Evolutionary conservation across 805 yeast species (phyloP).

Genomic region (Wickerhamomyces hampshirensis): DNA sequence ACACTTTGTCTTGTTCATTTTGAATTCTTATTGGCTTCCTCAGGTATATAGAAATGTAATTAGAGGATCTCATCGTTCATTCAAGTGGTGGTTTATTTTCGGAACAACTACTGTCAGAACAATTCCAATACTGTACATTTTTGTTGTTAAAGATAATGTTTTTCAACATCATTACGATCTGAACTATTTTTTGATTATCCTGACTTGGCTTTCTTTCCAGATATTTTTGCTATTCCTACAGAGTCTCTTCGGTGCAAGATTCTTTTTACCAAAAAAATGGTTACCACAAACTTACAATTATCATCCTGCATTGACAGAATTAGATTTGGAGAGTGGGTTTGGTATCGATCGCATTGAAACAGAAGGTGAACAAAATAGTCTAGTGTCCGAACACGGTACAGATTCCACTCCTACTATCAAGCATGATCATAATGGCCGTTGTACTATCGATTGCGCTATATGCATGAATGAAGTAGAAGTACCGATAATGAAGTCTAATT

Average conservation of each 20-base stretch:
- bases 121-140: conserved; percentile 61
- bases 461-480: conserved; percentile 80
- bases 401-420: conserved; percentile 24
- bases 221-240: conserved; percentile 56
- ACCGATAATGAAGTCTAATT: conserved; percentile 34
- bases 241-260: conserved; percentile 69
- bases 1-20: conserved; percentile 40
- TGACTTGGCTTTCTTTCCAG: conserved; percentile 59
- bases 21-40: conserved; percentile 83
- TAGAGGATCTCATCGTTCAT: conserved; percentile 61
- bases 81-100: conserved; percentile 70
- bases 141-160: conserved; percentile 49
- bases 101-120: conserved; percentile 62
- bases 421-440: conserved; percentile 32
- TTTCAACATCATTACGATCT: conserved; percentile 66
- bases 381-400: conserved; percentile 19
- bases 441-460: conserved; percentile 75
- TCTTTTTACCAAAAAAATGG: conserved; percentile 70
- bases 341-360: conserved; percentile 39
- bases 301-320: conserved; percentile 58
- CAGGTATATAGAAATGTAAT: conserved; percentile 76
- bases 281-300: conserved; percentile 83
- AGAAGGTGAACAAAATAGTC: conserved; percentile 27
- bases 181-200: conserved; percentile 39
- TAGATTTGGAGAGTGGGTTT: conserved; percentile 61